These are phyloP conservation scores for Leccinum pellstonianum DNA, from an alignment of 768 basidiomycete genomes.

Conservation along the genomic window DNA sequence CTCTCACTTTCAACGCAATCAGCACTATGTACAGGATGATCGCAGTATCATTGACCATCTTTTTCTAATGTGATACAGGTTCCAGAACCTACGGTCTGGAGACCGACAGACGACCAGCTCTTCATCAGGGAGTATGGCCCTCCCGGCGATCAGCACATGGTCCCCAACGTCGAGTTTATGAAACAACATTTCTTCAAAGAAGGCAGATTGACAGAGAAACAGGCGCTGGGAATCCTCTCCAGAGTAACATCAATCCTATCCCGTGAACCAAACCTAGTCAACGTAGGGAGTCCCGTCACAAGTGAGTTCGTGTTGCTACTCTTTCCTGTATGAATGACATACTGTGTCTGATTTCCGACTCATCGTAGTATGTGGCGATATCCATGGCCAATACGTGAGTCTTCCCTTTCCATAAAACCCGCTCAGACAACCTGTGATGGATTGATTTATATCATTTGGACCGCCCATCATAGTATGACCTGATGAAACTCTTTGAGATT, in stretches of 20 bases:
- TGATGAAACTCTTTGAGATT: slow-evolving; percentile 97
- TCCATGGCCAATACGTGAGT: slow-evolving; percentile 93
- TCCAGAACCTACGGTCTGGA: slow-evolving; percentile 58
- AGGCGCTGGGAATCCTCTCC: slow-evolving; percentile 75
- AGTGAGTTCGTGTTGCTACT: slow-evolving; percentile 49
- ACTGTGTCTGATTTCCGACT: slow-evolving; percentile 3
- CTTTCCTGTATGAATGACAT: slow-evolving; percentile 9
- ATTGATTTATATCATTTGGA: slow-evolving; percentile 1
- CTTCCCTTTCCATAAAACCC: slow-evolving; percentile 81
- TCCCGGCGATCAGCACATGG: slow-evolving; percentile 36
- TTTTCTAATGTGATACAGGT: slow-evolving; percentile 48
- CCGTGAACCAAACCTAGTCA: slow-evolving; percentile 81
- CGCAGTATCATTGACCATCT: slow-evolving; percentile 27
- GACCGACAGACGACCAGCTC: slow-evolving; percentile 74
- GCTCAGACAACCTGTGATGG: slow-evolving; percentile 44
- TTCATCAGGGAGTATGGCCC: slow-evolving; percentile 51
- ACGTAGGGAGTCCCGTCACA: slow-evolving; percentile 86
- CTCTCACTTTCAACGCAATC: slow-evolving; percentile 9
- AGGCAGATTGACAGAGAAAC: slow-evolving; percentile 77
- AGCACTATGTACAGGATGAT: slow-evolving; percentile 17
- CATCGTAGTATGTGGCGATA: slow-evolving; percentile 85
- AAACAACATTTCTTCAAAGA: slow-evolving; percentile 90
- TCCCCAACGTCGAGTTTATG: slow-evolving; percentile 76
- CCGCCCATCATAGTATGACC: slow-evolving; percentile 69
- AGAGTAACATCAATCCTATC: slow-evolving; percentile 64